Evolutionary conservation across 352 stramenopile species (phyloP), one percentile per base, ranked within the genome.

Genomic region (Phytophthora fragariae): DNA sequence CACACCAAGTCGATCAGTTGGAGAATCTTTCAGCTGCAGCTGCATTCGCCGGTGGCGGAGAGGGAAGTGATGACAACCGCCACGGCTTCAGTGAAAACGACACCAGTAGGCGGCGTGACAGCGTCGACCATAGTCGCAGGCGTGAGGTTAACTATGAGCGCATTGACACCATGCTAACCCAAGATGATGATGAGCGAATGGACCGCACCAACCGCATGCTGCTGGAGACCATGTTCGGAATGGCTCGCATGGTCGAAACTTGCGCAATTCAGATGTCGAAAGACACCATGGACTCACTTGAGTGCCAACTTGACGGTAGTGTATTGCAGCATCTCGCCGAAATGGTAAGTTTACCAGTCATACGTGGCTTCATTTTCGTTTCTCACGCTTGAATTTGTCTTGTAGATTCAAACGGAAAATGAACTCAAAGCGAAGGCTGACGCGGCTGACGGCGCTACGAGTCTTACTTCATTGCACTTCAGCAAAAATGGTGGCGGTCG

Each of bases 191-290:
- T 41, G 80, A 87, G 44, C 84, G 83, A 46, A 83, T 83, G 75
- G 82, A 90, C 70, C 82, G 84, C 3, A 83, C 82, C 10, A 94
- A 94, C 55, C 84, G 83, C 10, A 93, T 94, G 86, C 74, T 95
- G 39, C 70, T 94, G 10, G 88, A 95, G 62, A 92, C 84, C 12
- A 81, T 95, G 79, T 92, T 94, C 57, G 88, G 83, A 14, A 95
- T 95, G 88, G 88, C 88, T 19, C 85, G 88, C 3, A 94, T 94
- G 86, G 88, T 95, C 68, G 88, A 95, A 71, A 88, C 86, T 29
- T 88, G 83, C 44, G 82, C 88, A n/a, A 95, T 95, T 60, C 88
- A 95, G 57, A 89, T 92, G 77, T 83, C 84, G 31, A 95, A 93
- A 65, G 88, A 93, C 41, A 79, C 83, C 60, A 92, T 95, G 82